Evolutionary conservation across 1,284 basidiomycete species (phyloP).

Genomic region (Austropuccinia psidii): DNA sequence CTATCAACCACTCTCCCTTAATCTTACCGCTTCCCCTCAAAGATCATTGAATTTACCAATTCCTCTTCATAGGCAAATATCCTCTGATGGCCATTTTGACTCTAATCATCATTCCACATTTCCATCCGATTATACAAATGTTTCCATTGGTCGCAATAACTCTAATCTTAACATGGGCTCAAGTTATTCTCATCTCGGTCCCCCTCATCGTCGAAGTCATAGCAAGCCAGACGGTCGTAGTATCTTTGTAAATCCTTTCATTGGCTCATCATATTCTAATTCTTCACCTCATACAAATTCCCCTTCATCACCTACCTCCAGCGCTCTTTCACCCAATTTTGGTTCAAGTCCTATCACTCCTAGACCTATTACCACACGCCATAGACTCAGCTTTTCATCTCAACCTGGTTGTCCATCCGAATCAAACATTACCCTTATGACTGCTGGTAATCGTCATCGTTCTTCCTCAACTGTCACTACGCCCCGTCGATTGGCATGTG

Average conservation of each 20-base stretch:
- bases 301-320: neutral
- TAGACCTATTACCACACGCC: neutral
- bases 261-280: neutral
- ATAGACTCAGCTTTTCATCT: constrained; percentile 31
- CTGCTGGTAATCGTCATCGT: constrained; percentile 8
- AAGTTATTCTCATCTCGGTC: neutral
- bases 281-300: neutral
- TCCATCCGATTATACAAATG: too few species aligned
- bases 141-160: too few species aligned
- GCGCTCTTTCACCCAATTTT: neutral
- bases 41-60: neutral
- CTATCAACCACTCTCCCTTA: too few species aligned
- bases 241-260: neutral
- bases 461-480: constrained; percentile 17
- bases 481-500: constrained; percentile 12
- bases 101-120: too few species aligned
- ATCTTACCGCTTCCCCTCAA: too few species aligned
- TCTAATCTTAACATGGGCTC: too few species aligned
- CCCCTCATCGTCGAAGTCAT: constrained; percentile 33
- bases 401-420: constrained; percentile 8
- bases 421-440: neutral
- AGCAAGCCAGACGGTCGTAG: constrained; percentile 31
- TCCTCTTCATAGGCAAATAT: neutral
- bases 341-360: neutral
- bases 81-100: neutral